Base-by-base conservation (phyloP, 2,329 filamentous ascomycete species). In the Penicillium sp. region DNA sequence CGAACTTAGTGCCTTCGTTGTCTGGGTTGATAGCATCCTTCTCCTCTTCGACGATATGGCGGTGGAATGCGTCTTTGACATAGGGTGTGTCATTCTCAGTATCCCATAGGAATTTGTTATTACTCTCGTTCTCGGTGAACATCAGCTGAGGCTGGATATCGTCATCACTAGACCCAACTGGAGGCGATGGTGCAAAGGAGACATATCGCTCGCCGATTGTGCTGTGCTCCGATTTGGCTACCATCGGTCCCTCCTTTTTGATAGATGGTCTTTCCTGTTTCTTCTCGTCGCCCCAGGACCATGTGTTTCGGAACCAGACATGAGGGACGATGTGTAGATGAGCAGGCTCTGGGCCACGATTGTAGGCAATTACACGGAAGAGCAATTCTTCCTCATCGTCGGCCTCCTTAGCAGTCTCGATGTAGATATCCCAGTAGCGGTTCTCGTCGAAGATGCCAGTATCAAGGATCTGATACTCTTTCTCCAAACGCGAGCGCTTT, bases 41-140 rank as follows among this genome's bases (percentile, higher is more conserved):
- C 71, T 97, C 86, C 27, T 87, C 85, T 57, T 94, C 84, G 47
- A 96, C 90, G 59, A 97, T 92, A 69, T 91, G 85, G 62, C 89
- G 84, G 73, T 97, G 93, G 77, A 97, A 96, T 13, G 90, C 94
- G 75, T 97, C 93, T 77, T 97, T 97, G 73, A 97, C 92, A 68
- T 92, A 96, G 0, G 87, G 86, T 37, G 89, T 86, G 66, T 87
- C 84, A 74, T 97, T 97, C 73, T 90, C 80, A 48, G 88, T 87
- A 4, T 82, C 83, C 75, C 94, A 97, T 1, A 97, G 82, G 13
- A 80, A 76, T 62, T 92, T 82, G 73, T 86, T 89, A 72, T 97
- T 97, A 67, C 90, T 96, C 69, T 97, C 93, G 70, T 97, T 97
- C 68, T 97, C 93, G 1, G 93, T 97, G 77, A 96, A 97, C 57